Conservation (phyloP, 768 basidiomycete genomes). For the Sporobolomyces phaffii region DNA sequence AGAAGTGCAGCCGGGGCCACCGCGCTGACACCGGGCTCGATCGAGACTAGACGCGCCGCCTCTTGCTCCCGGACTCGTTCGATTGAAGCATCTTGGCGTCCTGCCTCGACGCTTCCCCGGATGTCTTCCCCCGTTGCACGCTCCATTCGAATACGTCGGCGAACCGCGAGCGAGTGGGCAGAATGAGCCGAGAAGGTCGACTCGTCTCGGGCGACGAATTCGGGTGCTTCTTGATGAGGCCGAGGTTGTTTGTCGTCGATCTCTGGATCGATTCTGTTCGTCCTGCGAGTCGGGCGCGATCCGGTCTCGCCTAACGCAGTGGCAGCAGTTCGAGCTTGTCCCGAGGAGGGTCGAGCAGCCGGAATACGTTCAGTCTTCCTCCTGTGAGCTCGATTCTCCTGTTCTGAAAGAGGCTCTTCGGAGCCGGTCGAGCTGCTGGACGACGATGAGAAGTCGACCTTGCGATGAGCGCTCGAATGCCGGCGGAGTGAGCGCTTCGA, state of each 20-base stretch:
- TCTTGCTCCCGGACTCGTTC: not conserved
- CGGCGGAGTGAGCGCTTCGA: not conserved
- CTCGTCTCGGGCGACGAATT: not conserved
- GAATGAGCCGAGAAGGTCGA: conserved; percentile 14
- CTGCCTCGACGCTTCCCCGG: not conserved
- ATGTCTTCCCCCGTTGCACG: no score
- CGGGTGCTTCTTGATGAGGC: not conserved
- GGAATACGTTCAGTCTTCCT: no score
- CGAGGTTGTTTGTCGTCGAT: not conserved
- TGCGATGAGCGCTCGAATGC: not conserved
- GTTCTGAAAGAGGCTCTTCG: not conserved
- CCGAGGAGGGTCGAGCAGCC: no score
- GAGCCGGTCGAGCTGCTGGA: not conserved
- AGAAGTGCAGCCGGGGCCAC: no score
- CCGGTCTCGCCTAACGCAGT: not conserved
- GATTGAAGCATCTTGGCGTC: not conserved
- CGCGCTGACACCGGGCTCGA: no score
- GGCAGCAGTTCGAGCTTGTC: no score
- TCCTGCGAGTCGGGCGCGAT: not conserved
- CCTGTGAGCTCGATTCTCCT: not conserved
- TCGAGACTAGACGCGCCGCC: no score
- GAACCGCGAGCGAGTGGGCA: conserved; percentile 16
- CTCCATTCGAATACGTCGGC: not conserved
- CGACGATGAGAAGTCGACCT: no score
- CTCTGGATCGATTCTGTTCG: no score